A percentile compares a stretch with the other conserved stretches of the same genome.
Evolutionary conservation across 441 rosid genomes (phyloP).

Genomic region (Lepidium campestre): DNA sequence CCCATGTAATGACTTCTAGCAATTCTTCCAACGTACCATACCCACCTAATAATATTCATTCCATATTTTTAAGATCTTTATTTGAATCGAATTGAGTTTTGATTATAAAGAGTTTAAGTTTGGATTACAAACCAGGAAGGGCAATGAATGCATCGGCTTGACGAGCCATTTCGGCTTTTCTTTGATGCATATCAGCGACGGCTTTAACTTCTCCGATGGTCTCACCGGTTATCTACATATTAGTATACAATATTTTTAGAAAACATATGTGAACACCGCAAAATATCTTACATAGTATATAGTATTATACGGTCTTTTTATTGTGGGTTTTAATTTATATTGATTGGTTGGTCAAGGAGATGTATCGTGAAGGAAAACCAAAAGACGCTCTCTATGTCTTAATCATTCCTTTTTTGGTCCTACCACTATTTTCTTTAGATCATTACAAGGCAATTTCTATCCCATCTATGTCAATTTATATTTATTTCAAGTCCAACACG

Average conservation of each 20-base stretch:
- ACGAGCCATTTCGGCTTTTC: conserved; percentile 79
- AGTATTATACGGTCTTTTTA: background rate
- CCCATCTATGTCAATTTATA: conserved; percentile 2
- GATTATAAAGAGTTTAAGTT: background rate
- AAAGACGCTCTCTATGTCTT: conserved; percentile 22
- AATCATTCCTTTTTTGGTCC: conserved; percentile 31
- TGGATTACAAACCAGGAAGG: conserved; percentile 51
- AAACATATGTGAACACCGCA: conserved; percentile 14
- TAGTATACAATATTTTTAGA: background rate
- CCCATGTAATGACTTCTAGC: conserved; percentile 76
- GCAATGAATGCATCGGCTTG: conserved; percentile 73
- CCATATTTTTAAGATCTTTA: background rate
- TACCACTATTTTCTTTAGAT: conserved; percentile 30
- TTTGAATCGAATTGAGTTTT: background rate
- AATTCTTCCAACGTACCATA: conserved; percentile 73
- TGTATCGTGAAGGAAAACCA: conserved; percentile 24
- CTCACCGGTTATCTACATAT: conserved; percentile 54
- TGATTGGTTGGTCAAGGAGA: conserved; percentile 28
- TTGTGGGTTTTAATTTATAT: conserved; percentile 6
- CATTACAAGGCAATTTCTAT: conserved; percentile 21
- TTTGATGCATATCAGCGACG: conserved; percentile 70
- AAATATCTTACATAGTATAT: background rate
- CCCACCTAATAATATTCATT: conserved; percentile 40
- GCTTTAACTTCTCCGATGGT: conserved; percentile 60
- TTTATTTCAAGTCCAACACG: conserved; percentile 8